Conservation (phyloP, 306 rosid species). For the Begonia peltatifolia region DNA sequence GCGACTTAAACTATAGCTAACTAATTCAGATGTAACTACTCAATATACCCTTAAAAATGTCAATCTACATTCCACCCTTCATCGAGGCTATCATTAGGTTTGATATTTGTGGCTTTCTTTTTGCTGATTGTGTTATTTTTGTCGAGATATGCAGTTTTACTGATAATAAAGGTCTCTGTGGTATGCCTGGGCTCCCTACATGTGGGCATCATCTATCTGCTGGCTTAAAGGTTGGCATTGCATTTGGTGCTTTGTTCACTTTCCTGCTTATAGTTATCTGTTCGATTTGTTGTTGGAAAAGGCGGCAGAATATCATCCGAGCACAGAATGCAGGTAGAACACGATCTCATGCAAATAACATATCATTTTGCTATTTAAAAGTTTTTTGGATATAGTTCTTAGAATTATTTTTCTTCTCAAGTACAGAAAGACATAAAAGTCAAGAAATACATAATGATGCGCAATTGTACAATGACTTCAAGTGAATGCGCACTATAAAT, state of each 20-base stretch:
- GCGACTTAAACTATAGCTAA: background rate
- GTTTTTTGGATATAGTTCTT: too few species aligned
- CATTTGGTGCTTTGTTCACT: slow-evolving; percentile 32
- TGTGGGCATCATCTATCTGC: slow-evolving; percentile 68
- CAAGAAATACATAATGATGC: too few species aligned
- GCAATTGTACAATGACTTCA: too few species aligned
- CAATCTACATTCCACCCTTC: too few species aligned
- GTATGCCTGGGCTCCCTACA: slow-evolving; percentile 75
- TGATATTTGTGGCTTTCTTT: too few species aligned
- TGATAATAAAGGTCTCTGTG: slow-evolving; percentile 78
- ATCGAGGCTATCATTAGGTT: too few species aligned
- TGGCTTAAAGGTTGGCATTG: slow-evolving; percentile 70
- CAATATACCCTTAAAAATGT: too few species aligned
- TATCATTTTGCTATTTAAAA: too few species aligned
- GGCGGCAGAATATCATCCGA: slow-evolving; percentile 75
- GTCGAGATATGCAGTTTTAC: slow-evolving; percentile 63
- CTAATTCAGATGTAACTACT: background rate
- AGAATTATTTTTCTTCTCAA: too few species aligned
- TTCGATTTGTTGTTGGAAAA: slow-evolving; percentile 78
- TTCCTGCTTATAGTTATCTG: slow-evolving; percentile 36
- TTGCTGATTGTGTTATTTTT: background rate
- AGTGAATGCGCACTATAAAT: too few species aligned
- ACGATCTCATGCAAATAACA: background rate
- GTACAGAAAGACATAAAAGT: too few species aligned
- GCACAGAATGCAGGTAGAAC: slow-evolving; percentile 57